Evolutionary conservation across 257 asterid genomes (phyloP), one percentile per base, ranked within the genome.

Genomic region (Nicotiana tabacum): DNA sequence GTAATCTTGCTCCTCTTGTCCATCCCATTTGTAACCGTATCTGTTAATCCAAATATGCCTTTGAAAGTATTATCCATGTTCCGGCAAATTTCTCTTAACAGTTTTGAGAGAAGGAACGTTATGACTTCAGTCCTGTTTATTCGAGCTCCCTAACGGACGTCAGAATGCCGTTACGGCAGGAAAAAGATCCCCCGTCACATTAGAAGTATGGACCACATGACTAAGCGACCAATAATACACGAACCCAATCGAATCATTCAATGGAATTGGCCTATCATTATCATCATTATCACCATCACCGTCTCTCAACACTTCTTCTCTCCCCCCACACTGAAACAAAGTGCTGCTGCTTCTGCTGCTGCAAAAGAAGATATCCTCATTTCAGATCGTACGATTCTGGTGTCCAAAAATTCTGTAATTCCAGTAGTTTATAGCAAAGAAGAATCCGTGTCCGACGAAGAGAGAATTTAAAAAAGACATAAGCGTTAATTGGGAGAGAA

Each of bases 311-410:
- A 74, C 84, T 51, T 64, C 86, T 87, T 86, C 88, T 88, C 85
- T 84, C 85, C 74, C 58, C 39, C 39, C 72, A 77, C 67, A 83
- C 90, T 83, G 85, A 85, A 85, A 87, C 83, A 85, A 84, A 55
- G 83, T 83, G 46, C 46, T 37, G 7, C 39, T 35, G 39, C 39
- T 76, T 21, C 24, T 21, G 83, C 78, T 21, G 85, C 85, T 55
- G 83, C 69, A 51, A 81, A 85, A 74, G 85, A 84, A 65, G 87
- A 84, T 81, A 68, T 77, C 68, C 89, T 83, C 88, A 87, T 37
- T 24, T 72, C 79, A 74, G 61, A 48, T 74, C 79, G 79, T 74
- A 74, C 79, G 72, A 77, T 70, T 70, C 35, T 70, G 58, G 82
- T 83, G 82, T 77, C 84, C 84, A 81, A 88, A 5, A n/a, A 5